Evolutionary conservation across 805 yeast species (phyloP).

Genomic region (Schwanniomyces vanrijiae): DNA sequence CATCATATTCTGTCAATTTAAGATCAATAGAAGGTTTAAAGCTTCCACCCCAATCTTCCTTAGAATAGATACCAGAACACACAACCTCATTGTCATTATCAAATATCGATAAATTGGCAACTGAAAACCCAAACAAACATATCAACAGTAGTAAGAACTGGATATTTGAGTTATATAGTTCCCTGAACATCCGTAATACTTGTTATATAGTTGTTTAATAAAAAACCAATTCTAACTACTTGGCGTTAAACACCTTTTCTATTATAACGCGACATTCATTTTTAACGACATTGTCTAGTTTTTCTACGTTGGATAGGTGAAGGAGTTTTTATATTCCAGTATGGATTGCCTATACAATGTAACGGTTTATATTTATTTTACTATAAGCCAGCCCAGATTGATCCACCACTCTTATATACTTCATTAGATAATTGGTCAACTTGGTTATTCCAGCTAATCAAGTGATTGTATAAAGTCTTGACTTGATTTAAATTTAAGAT

Average conservation of each 20-base stretch:
- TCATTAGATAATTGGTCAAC: slow-evolving; percentile 59
- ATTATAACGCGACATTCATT: background rate
- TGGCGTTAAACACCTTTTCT: background rate
- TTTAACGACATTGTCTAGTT: background rate
- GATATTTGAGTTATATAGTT: background rate
- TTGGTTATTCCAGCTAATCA: slow-evolving; percentile 74
- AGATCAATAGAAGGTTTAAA: slow-evolving; percentile 42
- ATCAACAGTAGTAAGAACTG: background rate
- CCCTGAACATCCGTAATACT: background rate
- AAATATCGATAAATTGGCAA: slow-evolving; percentile 26
- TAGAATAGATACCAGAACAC: slow-evolving; percentile 89
- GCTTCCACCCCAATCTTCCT: slow-evolving; percentile 83
- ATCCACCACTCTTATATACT: slow-evolving; percentile 38
- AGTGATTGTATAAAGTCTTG: slow-evolving; percentile 66
- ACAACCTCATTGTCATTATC: slow-evolving; percentile 56
- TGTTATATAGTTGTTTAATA: background rate
- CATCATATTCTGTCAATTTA: slow-evolving; percentile 25
- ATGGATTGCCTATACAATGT: background rate
- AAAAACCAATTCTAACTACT: no score
- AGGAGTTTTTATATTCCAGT: background rate
- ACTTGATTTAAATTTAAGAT: slow-evolving; percentile 84
- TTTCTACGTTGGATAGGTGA: no score
- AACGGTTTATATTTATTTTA: background rate
- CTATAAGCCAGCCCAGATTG: slow-evolving; percentile 40
- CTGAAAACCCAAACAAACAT: background rate